Percentiles rank a stretch among this genome's conserved stretches.
Conservation (phyloP, 2,329 filamentous ascomycete genomes). For the Cytospora piceae region DNA sequence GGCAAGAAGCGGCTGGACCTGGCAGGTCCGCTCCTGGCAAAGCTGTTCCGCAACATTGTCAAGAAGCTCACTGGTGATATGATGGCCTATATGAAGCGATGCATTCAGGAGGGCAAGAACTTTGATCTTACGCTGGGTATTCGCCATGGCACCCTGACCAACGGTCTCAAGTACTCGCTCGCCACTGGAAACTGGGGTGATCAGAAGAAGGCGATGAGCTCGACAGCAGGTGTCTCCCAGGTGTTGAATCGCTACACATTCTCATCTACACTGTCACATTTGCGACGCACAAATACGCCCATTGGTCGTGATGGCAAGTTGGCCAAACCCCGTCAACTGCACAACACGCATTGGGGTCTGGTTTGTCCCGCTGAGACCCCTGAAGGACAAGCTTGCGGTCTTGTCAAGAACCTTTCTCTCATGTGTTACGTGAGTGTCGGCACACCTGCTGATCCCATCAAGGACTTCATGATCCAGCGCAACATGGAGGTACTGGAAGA, state of each 20-base stretch:
- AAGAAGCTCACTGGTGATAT: conserved; percentile 90
- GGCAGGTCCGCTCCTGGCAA: conserved; percentile 91
- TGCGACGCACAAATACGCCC: conserved; percentile 95
- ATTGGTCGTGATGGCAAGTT: conserved; percentile 98
- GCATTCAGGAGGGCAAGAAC: conserved; percentile 84
- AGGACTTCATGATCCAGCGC: conserved; percentile 93
- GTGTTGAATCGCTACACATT: conserved; percentile 98
- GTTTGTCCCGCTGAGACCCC: conserved; percentile 97
- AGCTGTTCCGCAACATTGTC: conserved; percentile 91
- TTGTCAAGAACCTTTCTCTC: conserved; percentile 95
- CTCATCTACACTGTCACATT: conserved; percentile 92
- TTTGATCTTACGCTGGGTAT: conserved; percentile 92
- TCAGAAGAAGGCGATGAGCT: conserved; percentile 95
- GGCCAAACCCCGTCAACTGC: conserved; percentile 94
- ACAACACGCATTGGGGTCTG: conserved; percentile 98
- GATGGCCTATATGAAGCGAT: conserved; percentile 87
- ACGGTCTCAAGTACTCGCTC: conserved; percentile 93
- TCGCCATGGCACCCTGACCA: conserved; percentile 88
- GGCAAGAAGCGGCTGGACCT: conserved; percentile 98
- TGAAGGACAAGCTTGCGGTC: conserved; percentile 95
- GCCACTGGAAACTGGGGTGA: conserved; percentile 99
- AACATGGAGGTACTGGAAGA: conserved; percentile 98
- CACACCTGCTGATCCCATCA: conserved; percentile 85
- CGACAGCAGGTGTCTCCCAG: conserved; percentile 96
- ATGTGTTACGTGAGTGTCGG: conserved; percentile 99